These are phyloP conservation scores for Tuber melanosporum DNA, from an alignment of 495 filamentous ascomycete species.

Conservation along the genomic window DNA sequence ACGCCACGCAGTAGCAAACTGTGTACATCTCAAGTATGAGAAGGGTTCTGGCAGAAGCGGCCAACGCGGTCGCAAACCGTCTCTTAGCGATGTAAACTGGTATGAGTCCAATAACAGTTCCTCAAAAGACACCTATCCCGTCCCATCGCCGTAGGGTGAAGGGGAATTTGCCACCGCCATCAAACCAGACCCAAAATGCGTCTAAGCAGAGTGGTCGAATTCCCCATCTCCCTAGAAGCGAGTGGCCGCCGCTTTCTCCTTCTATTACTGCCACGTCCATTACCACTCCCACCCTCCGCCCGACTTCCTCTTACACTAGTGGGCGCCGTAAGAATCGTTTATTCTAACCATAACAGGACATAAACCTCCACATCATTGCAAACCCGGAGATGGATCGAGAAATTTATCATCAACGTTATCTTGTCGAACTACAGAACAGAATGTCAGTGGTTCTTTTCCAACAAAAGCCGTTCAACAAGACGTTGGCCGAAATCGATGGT, in stretches of 20 bases:
- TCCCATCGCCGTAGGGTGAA: background rate
- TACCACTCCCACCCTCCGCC: background rate
- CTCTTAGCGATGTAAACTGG: conserved; percentile 97
- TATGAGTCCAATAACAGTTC: conserved; percentile 46
- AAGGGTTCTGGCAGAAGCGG: conserved; percentile 62
- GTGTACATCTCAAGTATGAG: conserved; percentile 39
- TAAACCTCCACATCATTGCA: background rate
- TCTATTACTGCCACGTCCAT: background rate
- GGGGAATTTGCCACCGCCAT: background rate
- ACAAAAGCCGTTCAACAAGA: background rate
- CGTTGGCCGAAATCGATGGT: conserved; percentile 2
- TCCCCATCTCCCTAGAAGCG: background rate
- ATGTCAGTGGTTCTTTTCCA: background rate
- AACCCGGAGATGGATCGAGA: background rate
- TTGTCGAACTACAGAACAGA: background rate
- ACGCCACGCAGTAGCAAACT: conserved; percentile 37
- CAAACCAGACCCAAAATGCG: background rate
- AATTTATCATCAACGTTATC: background rate
- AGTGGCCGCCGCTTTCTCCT: background rate
- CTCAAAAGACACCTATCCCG: background rate
- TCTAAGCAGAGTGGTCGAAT: background rate
- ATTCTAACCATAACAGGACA: background rate
- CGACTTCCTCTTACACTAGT: conserved; percentile 1
- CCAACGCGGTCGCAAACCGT: conserved; percentile 82
- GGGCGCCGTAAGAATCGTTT: background rate